Evolutionary conservation across 192 early-diverging fungal species (phyloP).

Genomic region (Podila epigama): DNA sequence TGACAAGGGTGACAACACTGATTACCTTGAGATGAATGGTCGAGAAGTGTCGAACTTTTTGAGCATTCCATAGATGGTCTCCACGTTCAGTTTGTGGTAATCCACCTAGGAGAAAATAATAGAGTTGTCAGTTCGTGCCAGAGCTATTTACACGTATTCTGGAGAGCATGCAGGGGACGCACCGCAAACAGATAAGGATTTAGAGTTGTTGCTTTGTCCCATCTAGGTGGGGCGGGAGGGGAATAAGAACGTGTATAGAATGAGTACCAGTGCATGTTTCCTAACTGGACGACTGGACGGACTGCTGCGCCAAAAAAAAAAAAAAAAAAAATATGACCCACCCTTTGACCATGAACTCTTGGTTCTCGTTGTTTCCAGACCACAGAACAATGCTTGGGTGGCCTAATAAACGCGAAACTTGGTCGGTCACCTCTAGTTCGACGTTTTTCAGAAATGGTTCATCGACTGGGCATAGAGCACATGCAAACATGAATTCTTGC

Average conservation of each 20-base stretch:
- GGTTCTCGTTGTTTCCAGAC: slow-evolving; percentile 69
- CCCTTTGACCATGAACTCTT: slow-evolving; percentile 53
- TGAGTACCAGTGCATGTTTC: too few relatives aligned
- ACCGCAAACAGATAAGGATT: slow-evolving; percentile 40
- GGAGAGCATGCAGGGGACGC: too few relatives aligned
- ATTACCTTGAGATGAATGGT: slow-evolving; percentile 31
- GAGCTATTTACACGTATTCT: too few relatives aligned
- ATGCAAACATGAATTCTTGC: slow-evolving; percentile 74
- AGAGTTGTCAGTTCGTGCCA: too few relatives aligned
- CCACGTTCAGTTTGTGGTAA: slow-evolving; percentile 29
- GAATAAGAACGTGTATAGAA: too few relatives aligned
- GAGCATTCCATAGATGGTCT: slow-evolving; percentile 21
- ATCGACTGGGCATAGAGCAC: slow-evolving; percentile 59
- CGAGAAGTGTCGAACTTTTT: slow-evolving; percentile 8
- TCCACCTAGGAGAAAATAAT: slow-evolving; percentile 3
- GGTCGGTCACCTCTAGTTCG: slow-evolving; percentile 44
- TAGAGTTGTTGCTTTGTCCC: slow-evolving; percentile 14
- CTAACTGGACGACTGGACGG: too few relatives aligned
- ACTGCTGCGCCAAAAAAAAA: neutral
- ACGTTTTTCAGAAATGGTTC: slow-evolving; percentile 52
- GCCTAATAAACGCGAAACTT: slow-evolving; percentile 51
- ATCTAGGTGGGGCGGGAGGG: too few relatives aligned
- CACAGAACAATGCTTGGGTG: slow-evolving; percentile 61
- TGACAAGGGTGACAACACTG: neutral
- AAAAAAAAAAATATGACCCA: slow-evolving; percentile 6